Evolutionary conservation across 768 basidiomycete species (phyloP), one percentile per base, ranked within the genome.

Genomic region (Leccinum ochraceum): DNA sequence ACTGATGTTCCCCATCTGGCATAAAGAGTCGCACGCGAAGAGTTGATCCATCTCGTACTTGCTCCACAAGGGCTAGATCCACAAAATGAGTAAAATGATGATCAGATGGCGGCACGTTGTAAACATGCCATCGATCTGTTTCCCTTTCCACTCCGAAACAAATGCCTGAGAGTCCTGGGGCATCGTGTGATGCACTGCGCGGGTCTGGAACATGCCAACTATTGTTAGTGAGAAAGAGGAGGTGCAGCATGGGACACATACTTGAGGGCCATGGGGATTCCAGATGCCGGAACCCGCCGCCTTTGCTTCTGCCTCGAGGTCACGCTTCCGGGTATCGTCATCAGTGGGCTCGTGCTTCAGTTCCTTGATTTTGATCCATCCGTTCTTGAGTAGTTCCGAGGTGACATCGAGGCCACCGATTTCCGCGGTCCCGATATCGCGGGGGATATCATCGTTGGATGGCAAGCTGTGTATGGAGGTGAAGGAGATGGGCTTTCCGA

Each of bases 311-410:
- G 77, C 81, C 73, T 96, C 93, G 28, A 90, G 73, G 17, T 91
- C 89, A 46, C 83, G 85, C 67, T 86, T 86, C 65, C 78, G 88
- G 55, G 79, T 68, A 70, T 95, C 89, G 28, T 93, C 88, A 24
- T 94, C 90, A 1, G 88, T 88, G 17, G 86, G 83, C 46, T 95
- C 93, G 20, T 91, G 85, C 74, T 89, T 94, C 48, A 82, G 75
- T 62, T 98, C 96, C 74, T 97, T 94, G 48, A 94, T 78, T 76
- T 92, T 95, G 11, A 86, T 93, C 94, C 94, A 98, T n/a, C 96
- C 97, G 61, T 83, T 85, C 69, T 82, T 85, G 44, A 98, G 81
- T n/a, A 96, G 74, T 70, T 94, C 91, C 0, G 81, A 80, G 4
- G 86, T 79, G 22, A 95, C 74, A 67, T 95, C 93, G 56, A 86